Evolutionary conservation across 345 rosid species (phyloP).

Genomic region (Noccaea bulbosa): DNA sequence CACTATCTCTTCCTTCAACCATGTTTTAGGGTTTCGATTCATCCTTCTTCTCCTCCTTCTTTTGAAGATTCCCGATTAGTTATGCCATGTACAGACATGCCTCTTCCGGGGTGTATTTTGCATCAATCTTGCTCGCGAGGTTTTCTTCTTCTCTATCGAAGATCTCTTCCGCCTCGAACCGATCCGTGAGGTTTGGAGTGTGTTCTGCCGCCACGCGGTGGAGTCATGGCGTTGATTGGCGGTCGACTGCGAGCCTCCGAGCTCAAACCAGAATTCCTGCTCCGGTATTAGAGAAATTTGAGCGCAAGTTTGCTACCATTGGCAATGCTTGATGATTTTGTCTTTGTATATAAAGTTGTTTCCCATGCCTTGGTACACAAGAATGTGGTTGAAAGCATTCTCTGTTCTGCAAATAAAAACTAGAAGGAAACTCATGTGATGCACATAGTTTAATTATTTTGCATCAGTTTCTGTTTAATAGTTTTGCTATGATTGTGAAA

Average conservation of each 20-base stretch:
- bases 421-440: background rate
- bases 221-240: constrained; percentile 31
- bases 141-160: constrained; percentile 32
- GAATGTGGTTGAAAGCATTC: background rate
- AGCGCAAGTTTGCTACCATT: constrained; percentile 51
- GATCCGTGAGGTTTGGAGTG: constrained; percentile 30
- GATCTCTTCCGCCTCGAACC: constrained; percentile 24
- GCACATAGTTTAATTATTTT: background rate
- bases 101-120: constrained; percentile 4
- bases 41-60: background rate
- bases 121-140: constrained; percentile 27
- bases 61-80: background rate
- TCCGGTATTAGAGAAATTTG: constrained; percentile 50
- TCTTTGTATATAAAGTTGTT: background rate
- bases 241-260: constrained; percentile 32
- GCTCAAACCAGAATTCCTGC: constrained; percentile 43
- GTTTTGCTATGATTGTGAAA: background rate
- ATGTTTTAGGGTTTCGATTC: background rate
- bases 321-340: constrained; percentile 39
- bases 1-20: background rate
- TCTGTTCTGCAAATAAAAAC: background rate
- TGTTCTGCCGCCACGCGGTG: constrained; percentile 33
- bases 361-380: background rate
- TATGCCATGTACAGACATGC: constrained; percentile 5
- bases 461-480: background rate